Percentiles rank a stretch among this genome's conserved stretches.
Conservation (phyloP, 768 basidiomycete genomes). For the Boletus bicolor region DNA sequence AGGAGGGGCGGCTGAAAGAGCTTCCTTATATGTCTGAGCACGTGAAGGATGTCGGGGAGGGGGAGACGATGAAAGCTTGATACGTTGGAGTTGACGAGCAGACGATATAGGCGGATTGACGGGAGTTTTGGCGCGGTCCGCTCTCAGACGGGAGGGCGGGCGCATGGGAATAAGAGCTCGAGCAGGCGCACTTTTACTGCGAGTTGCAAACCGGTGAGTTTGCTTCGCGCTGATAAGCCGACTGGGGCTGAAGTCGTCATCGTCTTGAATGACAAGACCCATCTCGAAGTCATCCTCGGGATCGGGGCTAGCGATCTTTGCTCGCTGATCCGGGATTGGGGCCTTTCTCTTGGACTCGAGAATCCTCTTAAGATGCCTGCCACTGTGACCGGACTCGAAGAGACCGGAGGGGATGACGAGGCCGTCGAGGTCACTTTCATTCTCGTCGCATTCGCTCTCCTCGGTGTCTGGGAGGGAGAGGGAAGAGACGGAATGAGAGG, state of each 20-base stretch:
- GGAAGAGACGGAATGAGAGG: slow-evolving; percentile 68
- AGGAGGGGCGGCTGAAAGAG: slow-evolving; percentile 48
- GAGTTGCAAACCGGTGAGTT: slow-evolving; percentile 41
- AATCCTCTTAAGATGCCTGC: slow-evolving; percentile 46
- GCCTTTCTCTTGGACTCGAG: slow-evolving; percentile 53
- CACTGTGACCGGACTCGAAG: slow-evolving; percentile 68
- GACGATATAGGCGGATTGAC: slow-evolving; percentile 68
- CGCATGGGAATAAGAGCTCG: slow-evolving; percentile 47
- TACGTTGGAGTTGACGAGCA: slow-evolving; percentile 61
- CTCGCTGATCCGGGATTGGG: slow-evolving; percentile 51
- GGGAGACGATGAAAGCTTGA: slow-evolving; percentile 68
- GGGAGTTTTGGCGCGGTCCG: slow-evolving; percentile 71
- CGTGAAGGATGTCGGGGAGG: slow-evolving; percentile 51
- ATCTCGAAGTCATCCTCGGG: slow-evolving; percentile 84
- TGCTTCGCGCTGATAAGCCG: slow-evolving; percentile 55
- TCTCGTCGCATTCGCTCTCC: slow-evolving; percentile 63
- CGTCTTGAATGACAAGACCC: slow-evolving; percentile 80
- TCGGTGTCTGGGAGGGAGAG: slow-evolving; percentile 66
- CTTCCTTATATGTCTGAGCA: slow-evolving; percentile 57
- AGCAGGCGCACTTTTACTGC: slow-evolving; percentile 61
- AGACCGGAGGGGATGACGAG: slow-evolving; percentile 72
- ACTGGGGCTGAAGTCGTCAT: slow-evolving; percentile 78
- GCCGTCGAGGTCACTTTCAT: slow-evolving; percentile 77
- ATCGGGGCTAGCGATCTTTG: slow-evolving; percentile 56
- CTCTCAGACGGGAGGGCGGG: slow-evolving; percentile 61